Percentiles rank a stretch among this genome's conserved stretches.
Conservation (phyloP, 306 rosid genomes). For the Trifolium pratense region DNA sequence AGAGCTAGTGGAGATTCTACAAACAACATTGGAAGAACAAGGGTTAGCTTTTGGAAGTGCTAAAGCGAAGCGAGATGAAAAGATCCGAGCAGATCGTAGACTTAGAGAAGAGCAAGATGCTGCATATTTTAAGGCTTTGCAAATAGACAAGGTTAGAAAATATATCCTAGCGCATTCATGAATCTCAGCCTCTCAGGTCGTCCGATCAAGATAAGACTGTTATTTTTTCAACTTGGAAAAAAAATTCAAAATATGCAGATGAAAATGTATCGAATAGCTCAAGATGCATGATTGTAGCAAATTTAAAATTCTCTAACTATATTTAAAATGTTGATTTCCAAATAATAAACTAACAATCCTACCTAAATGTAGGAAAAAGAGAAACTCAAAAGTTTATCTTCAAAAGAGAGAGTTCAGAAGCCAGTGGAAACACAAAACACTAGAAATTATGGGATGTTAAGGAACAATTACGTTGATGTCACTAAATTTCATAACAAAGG, state of each 20-base stretch:
- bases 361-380: conserved; percentile 57
- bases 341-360: conserved; percentile 34
- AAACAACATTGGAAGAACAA: conserved; percentile 84
- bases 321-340: background rate
- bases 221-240: background rate
- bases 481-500: conserved; percentile 41
- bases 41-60: conserved; percentile 71
- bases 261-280: background rate
- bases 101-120: conserved; percentile 83
- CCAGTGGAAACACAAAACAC: conserved; percentile 44
- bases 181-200: background rate
- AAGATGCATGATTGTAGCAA: background rate
- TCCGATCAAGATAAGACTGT: background rate
- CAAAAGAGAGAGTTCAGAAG: conserved; percentile 48
- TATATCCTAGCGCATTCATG: background rate
- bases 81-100: conserved; percentile 66
- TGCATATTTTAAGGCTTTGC: conserved; percentile 73
- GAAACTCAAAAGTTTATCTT: conserved; percentile 41
- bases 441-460: conserved; percentile 50
- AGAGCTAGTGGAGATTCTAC: conserved; percentile 84
- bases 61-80: conserved; percentile 56
- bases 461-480: conserved; percentile 36
- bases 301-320: background rate
- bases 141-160: conserved; percentile 56
- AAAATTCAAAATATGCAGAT: background rate